Percentiles rank a stretch among this genome's conserved stretches.
Evolutionary conservation across 768 basidiomycete species (phyloP).

Genomic region (Boletus insuetus): DNA sequence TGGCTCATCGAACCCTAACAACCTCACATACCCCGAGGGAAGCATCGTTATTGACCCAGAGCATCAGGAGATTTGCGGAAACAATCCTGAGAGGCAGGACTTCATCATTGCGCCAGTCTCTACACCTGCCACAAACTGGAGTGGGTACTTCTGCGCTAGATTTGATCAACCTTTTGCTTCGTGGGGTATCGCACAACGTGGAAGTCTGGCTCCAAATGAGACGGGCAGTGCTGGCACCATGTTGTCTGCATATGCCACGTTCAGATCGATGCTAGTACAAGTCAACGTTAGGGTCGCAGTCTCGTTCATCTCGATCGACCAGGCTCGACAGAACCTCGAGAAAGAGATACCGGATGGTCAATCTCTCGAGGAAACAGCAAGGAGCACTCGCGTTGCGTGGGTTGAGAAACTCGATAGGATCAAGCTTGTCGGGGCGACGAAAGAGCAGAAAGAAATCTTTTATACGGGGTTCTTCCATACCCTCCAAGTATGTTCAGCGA

Average conservation of each 20-base stretch:
- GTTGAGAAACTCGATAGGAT: constrained; percentile 54
- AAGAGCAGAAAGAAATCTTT: constrained; percentile 46
- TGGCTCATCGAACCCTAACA: constrained; percentile 46
- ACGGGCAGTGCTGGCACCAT: constrained; percentile 39
- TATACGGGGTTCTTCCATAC: constrained; percentile 67
- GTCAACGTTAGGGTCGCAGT: constrained; percentile 64
- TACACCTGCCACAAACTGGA: constrained; percentile 37
- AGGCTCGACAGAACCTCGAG: constrained; percentile 54
- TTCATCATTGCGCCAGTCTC: constrained; percentile 61
- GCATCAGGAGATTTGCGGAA: constrained; percentile 55
- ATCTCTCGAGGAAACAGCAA: constrained; percentile 51
- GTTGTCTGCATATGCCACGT: constrained; percentile 51
- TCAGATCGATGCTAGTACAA: constrained; percentile 32
- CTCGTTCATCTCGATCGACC: constrained; percentile 71
- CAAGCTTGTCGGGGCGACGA: constrained; percentile 45
- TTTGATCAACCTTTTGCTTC: constrained; percentile 46
- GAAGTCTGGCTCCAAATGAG: constrained; percentile 32
- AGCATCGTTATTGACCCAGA: constrained; percentile 43
- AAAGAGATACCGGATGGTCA: constrained; percentile 46
- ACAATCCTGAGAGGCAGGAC: constrained; percentile 69
- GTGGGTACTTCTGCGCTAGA: constrained; percentile 54
- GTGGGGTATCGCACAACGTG: constrained; percentile 52
- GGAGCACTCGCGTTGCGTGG: constrained; percentile 50
- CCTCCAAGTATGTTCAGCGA: constrained; percentile 43
- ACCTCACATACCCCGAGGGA: constrained; percentile 55